Base-by-base conservation (phyloP, 345 rosid genomes). In the Eucalyptus cloeziana region DNA sequence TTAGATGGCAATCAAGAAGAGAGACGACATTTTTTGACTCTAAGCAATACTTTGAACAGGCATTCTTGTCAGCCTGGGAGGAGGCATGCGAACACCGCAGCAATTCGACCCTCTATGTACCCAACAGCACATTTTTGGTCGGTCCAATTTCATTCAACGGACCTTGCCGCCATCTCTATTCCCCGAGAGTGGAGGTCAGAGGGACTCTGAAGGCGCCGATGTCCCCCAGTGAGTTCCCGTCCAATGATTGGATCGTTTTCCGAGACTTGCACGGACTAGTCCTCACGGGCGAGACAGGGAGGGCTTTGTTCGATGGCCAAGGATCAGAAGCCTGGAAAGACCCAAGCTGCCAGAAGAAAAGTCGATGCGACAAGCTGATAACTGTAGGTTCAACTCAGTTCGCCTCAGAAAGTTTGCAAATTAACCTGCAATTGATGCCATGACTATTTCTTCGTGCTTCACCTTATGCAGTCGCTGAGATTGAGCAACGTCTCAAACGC, bases 271-370 rank as follows among this genome's bases (percentile, higher is more conserved):
- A 44, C 0, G 90, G 93, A 44, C 30, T 93, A 79, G 88, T 19
- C 50, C 54, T 94, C 44, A 90, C 87, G 0, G 94, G 94, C 33
- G 88, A 69, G 69, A 19, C 45, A 12, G 69, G 85, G 43, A 43
- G 21, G 14, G 76, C 90, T 9, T 89, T 49, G 30, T 31, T 94
- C 22, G 95, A 95, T 87, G 95, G 90, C 19, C 93, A 92, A 81
- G 95, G 95, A 81, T 92, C 81, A 56, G 93, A 92, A 79, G 93
- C 95, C 67, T 94, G 95, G 95, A 90, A 90, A 80, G 88, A 89
- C 27, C 22, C 62, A 40, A 92, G 92, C 87, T 92, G 95, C 86
- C 45, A 44, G 44, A 13, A 89, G 44, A 86, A 93, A 62, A 58
- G 30, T 25, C 91, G 47, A 33, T 92, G 94, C 80, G 27, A 87